Base-by-base conservation (phyloP, 208 protist species). In the Wallacemonas rigidus region DNA sequence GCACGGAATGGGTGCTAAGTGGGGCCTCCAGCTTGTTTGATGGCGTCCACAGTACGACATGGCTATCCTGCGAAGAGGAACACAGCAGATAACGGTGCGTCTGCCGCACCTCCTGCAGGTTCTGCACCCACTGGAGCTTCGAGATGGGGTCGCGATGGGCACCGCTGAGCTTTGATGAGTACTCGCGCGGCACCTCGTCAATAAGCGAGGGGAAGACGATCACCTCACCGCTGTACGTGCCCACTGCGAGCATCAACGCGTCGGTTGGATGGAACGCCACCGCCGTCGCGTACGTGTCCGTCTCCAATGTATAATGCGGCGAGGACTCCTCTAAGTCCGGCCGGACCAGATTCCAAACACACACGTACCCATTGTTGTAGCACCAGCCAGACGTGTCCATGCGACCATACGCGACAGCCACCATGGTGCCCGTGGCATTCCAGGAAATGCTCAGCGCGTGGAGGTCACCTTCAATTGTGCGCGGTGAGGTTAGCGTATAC, bases 211-310 rank as follows among this genome's bases (percentile, higher is more conserved):
- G 76, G 51, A 87, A 90, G 15, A 98, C 70, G 3, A 92, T 58
- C 14, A 98, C 82, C 58, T 94, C 93, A 0, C 95, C 95, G 58
- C 82, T 90, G 85, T 98, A 98, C 5, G 91, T 93, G 14, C 95
- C 95, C 15, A 92, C 90, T 2, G 90, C 91, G 38, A 98, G 82
- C 65, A 92, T 85, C 36, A 79, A 72, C 14, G 92, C 70, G 40
- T 85, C 69, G 4, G 81, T 80, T 2, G 95, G 95, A 77, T 98
- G 95, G 62, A 98, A 98, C 11, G 89, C 84, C 6, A 98, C 67
- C 47, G 72, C 80, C 1, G 90, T 97, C 6, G 80, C 91, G 75
- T 94, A 94, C 2, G 81, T 87, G 69, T 91, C 85, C 26, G 79
- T 88, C 75, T 94, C 87, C 2, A 97, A 60, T 0, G 83, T 93